Evolutionary conservation across 2,329 filamentous ascomycete species (phyloP).

Genomic region (Fusarium dlaminii): DNA sequence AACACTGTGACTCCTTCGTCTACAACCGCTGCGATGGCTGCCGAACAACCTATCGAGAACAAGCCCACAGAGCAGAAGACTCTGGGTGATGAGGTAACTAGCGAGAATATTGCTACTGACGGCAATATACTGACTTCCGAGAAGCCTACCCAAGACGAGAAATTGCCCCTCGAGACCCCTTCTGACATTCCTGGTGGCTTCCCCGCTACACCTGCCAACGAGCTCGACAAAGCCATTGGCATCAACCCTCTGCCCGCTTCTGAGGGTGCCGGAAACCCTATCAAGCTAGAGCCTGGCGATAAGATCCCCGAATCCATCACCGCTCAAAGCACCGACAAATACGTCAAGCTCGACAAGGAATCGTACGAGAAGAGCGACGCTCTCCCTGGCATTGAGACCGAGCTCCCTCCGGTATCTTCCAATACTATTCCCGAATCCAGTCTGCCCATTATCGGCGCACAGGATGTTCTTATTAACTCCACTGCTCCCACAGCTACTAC

Average conservation of each 20-base stretch:
- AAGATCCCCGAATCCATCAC: constrained; percentile 77
- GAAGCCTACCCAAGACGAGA: constrained; percentile 22
- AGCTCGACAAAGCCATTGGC: constrained; percentile 63
- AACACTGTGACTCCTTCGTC: constrained; percentile 76
- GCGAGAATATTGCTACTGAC: constrained; percentile 21
- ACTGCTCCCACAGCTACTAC: constrained; percentile 69
- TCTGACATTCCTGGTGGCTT: constrained; percentile 57
- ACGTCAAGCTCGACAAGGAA: constrained; percentile 81
- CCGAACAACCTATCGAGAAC: constrained; percentile 64
- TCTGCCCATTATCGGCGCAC: constrained; percentile 67
- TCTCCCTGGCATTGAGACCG: constrained; percentile 60
- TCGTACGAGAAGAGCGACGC: constrained; percentile 86
- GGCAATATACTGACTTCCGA: constrained; percentile 21
- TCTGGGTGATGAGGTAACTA: constrained; percentile 37
- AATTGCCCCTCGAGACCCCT: constrained; percentile 47
- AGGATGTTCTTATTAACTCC: constrained; percentile 61
- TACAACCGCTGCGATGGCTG: constrained; percentile 75
- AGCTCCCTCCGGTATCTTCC: constrained; percentile 65
- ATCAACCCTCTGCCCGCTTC: constrained; percentile 71
- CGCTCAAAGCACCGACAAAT: constrained; percentile 72
- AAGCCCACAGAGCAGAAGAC: constrained; percentile 27
- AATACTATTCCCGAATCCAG: constrained; percentile 85
- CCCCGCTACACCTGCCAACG: constrained; percentile 73
- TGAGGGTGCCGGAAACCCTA: constrained; percentile 77
- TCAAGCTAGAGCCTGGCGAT: constrained; percentile 82